phyloP scores from a whole-genome alignment of 1,284 basidiomycete genomes.

The Cryptococcus deneoformans region DNA sequence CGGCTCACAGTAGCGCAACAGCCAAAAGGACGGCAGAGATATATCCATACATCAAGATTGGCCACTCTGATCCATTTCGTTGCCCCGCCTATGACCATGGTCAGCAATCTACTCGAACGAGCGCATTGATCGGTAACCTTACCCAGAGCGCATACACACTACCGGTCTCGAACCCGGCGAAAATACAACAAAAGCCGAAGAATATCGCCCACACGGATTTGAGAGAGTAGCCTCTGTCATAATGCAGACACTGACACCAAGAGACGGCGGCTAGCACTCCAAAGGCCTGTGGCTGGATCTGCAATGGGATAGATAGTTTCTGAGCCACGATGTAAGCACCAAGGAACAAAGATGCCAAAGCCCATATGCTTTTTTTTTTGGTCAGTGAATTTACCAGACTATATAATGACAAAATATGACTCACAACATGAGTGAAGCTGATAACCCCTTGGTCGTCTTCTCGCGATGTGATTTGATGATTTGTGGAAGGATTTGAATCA shows the following conservation, averaged over 20 bases:
- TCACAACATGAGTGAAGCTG: conserved; percentile 63
- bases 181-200: conserved; percentile 49
- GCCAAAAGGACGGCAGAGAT: conserved; percentile 62
- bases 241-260: conserved; percentile 67
- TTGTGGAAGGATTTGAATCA: conserved; percentile 62
- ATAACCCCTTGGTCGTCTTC: conserved; percentile 70
- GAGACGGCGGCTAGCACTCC: conserved; percentile 60
- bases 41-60: conserved; percentile 64
- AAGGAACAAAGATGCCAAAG: conserved; percentile 60
- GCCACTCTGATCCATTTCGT: conserved; percentile 53
- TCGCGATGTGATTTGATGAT: conserved; percentile 64
- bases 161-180: conserved; percentile 61
- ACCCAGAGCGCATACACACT: conserved; percentile 61
- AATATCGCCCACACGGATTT: conserved; percentile 50
- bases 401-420: conserved; percentile 8
- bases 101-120: not conserved
- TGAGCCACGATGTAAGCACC: conserved; percentile 69
- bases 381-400: not conserved
- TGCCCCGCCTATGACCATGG: conserved; percentile 45
- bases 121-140: conserved; percentile 19
- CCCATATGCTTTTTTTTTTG: conserved; percentile 56
- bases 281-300: conserved; percentile 71
- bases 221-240: conserved; percentile 49
- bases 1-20: conserved; percentile 58
- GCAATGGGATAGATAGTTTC: conserved; percentile 65